Evolutionary conservation across 306 rosid genomes (phyloP).

Genomic region (Echinosophora koreensis): DNA sequence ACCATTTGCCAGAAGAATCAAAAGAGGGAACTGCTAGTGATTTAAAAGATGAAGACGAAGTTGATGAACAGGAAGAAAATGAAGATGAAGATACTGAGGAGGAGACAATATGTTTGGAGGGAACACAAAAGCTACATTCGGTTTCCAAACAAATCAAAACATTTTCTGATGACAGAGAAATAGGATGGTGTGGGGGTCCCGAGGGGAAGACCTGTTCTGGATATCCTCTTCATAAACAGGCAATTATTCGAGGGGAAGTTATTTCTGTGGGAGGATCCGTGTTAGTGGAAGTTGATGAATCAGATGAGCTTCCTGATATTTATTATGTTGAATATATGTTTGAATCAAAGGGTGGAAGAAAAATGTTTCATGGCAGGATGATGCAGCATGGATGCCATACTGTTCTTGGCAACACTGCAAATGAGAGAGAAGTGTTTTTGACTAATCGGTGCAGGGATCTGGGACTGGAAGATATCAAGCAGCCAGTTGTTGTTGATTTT

Average conservation of each 20-base stretch:
- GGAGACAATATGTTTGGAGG: slow-evolving; percentile 53
- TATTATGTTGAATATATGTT: slow-evolving; percentile 86
- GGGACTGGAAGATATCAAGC: slow-evolving; percentile 63
- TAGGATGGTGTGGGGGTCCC: slow-evolving; percentile 70
- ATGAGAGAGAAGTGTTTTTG: slow-evolving; percentile 86
- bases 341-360: slow-evolving; percentile 68
- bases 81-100: slow-evolving; percentile 72
- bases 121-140: slow-evolving; percentile 54
- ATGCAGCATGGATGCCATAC: slow-evolving; percentile 80
- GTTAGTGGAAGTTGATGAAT: slow-evolving; percentile 66
- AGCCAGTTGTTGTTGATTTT: slow-evolving; percentile 57
- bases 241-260: slow-evolving; percentile 67
- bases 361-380: slow-evolving; percentile 88
- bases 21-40: slow-evolving; percentile 57
- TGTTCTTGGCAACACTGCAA: slow-evolving; percentile 91
- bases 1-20: slow-evolving; percentile 70
- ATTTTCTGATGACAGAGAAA: slow-evolving; percentile 51
- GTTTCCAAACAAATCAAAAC: slow-evolving; percentile 54
- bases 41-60: slow-evolving; percentile 74
- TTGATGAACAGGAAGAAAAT: slow-evolving; percentile 78
- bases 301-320: slow-evolving; percentile 62
- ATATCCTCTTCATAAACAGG: slow-evolving; percentile 60
- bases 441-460: slow-evolving; percentile 76
- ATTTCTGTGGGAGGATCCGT: slow-evolving; percentile 77
- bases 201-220: slow-evolving; percentile 71